Base-by-base conservation (phyloP, 768 basidiomycete genomes). In the Hirschioporus abietinus region DNA sequence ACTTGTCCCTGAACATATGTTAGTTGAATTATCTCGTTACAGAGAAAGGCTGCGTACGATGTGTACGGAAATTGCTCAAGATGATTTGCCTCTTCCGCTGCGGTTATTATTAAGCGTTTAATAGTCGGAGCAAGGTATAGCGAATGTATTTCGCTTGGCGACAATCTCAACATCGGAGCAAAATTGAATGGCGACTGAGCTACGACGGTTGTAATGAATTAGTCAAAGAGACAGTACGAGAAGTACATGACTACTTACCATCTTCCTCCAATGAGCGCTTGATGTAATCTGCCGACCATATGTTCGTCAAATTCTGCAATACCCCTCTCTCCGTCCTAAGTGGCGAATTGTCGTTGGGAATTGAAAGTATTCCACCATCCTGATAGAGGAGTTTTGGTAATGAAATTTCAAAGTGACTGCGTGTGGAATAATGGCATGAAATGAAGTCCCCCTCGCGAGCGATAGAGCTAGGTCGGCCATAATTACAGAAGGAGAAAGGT, bases 221-320 rank as follows among this genome's bases (percentile, higher is more conserved):
- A 36, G 60, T 36, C 35, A 20, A 23, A 23, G 68, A 67, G 12
- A 58, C 64, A 7, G 60, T 64, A 27, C 23, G 25, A 64, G 58
- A 64, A 25, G 5, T 24, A 30, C 23, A 64, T 10, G 18, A 66
- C 30, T n/a, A 69, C 84, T 69, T 72, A 91, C 91, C 81, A 74
- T 86, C 79, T n/a, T 88, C 82, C 60, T 84, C 79, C 23, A 93
- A 73, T 5, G 93, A 94, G 36, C 77, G 79, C 66, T 89, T 80
- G 58, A 98, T 88, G 84, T 90, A 86, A 70, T 93, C 91, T 0
- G 89, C 83, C 0, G 88, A 83, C 96, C 97, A 99, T 66, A 99
- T 96, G 75, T 91, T 95, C 78, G 93, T 87, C 68, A 95, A 78
- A 66, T 86, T 89, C 63, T 78, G 77, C 60, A 93, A 71, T 64